Base-by-base conservation (phyloP, 192 early-diverging fungal species). In the Backusella parvicylindrica region DNA sequence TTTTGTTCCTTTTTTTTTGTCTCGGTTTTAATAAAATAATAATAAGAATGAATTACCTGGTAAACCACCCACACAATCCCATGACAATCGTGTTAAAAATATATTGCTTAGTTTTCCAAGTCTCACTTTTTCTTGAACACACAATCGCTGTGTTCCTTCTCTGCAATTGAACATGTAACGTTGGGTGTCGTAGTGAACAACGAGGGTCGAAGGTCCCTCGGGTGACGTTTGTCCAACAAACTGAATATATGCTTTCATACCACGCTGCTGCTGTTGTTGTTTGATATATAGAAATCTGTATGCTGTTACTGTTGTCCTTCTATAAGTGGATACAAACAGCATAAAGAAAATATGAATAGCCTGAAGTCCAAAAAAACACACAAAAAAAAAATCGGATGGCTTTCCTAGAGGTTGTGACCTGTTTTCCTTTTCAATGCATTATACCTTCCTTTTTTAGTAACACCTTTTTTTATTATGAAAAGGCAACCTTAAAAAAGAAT, bases 91-190 rank as follows among this genome's bases (percentile, higher is more conserved):
- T 4, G 96, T 94, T 31, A 97, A 81, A 75, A 98, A 93, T 1
- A 98, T 79, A 53, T 91, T 89, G 37, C 87, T 86, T 32, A 94
- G 71, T 82, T 95, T 97, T 47, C 83, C 80, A 32, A 95, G 80
- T 30, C 88, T 89, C 56, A 93, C 77, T 68, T 85, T 89, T 70
- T 95, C 87, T 81, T 97, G 93, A 75, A 91, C 82, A 77, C 92
- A 90, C 36, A 97, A 79, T 49, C 97, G 89, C 81, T 98, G 97
- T 2, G 90, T 91, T 28, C 95, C 95, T 79, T 98, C 97, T 56
- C 92, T 87, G 78, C 94, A 96, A 85, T 98, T 98, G 87, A 98
- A 94, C 81, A 98, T 84, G 73, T 97, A 97, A 33, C 93, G 84
- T 56, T 92, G 87, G 9, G 69, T 72, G 64, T 94, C 90, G 82